phyloP scores from a whole-genome alignment of 108 stramenopile species.

The Fistulifera solaris region DNA sequence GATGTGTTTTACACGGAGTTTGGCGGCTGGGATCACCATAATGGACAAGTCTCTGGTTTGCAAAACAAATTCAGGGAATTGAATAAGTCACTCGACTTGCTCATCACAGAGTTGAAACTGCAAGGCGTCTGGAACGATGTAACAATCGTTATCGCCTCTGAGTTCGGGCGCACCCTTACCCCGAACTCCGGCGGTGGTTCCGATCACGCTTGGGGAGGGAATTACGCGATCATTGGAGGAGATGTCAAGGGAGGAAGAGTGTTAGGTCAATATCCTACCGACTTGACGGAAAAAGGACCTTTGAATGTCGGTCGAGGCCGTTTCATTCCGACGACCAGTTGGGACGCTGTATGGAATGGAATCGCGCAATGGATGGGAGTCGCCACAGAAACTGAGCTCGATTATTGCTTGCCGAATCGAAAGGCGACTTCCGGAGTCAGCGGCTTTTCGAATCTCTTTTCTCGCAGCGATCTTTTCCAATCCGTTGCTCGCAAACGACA shows the following conservation, averaged over 20 bases:
- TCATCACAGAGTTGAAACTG: slow-evolving; percentile 23
- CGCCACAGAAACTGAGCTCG: no score
- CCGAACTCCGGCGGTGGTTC: slow-evolving; percentile 39
- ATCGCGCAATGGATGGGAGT: slow-evolving; percentile 14
- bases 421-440: not conserved
- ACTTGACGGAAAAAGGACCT: slow-evolving; percentile 24
- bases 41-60: slow-evolving; percentile 3
- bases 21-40: slow-evolving; percentile 64
- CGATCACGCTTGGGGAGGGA: slow-evolving; percentile 58
- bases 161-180: slow-evolving; percentile 35
- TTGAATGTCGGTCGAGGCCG: slow-evolving; percentile 38
- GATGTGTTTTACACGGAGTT: slow-evolving; percentile 47
- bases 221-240: slow-evolving; percentile 39
- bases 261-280: slow-evolving; percentile 35
- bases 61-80: slow-evolving; percentile 6
- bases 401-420: no score
- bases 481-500: no score
- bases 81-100: slow-evolving; percentile 20
- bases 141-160: slow-evolving; percentile 18
- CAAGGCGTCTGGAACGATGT: slow-evolving; percentile 32
- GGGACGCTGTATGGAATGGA: slow-evolving; percentile 41
- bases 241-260: slow-evolving; percentile 37
- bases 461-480: no score
- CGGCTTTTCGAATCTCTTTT: no score
- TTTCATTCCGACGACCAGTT: slow-evolving; percentile 46